Percentiles rank a stretch among this genome's conserved stretches.
Conservation (phyloP, 225 moss, liverwort and hornwort genomes). For the Asterella californica region DNA sequence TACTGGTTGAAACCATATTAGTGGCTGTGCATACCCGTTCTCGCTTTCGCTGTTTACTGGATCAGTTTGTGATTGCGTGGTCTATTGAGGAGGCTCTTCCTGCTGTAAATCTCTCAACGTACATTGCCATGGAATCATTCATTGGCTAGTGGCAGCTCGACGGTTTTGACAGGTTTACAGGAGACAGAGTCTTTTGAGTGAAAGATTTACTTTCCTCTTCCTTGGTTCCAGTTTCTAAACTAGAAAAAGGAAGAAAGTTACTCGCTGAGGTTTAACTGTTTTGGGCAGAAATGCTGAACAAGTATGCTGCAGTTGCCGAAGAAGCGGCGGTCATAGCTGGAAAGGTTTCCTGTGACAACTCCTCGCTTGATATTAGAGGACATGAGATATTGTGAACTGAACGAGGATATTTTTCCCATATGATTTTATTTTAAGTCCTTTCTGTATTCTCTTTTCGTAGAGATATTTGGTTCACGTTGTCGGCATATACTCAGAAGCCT, state of each 20-base stretch:
- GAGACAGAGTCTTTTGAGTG: no score
- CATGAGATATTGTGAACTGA: not conserved
- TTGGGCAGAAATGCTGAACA: slow-evolving; percentile 58
- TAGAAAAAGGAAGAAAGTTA: no score
- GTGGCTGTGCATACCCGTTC: not conserved
- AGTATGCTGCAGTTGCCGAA: slow-evolving; percentile 66
- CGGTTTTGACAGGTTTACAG: not conserved
- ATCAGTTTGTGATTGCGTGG: not conserved
- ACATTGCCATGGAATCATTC: not conserved
- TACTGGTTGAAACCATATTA: not conserved
- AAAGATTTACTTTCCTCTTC: not conserved
- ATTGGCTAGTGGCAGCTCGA: not conserved
- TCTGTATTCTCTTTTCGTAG: not conserved
- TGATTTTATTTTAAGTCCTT: not conserved
- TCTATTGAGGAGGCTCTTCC: not conserved
- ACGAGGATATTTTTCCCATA: not conserved
- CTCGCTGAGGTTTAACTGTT: slow-evolving; percentile 3
- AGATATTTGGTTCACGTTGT: not conserved
- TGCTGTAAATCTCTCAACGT: not conserved
- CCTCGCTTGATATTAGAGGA: not conserved
- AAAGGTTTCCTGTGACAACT: slow-evolving; percentile 34
- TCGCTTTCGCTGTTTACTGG: not conserved
- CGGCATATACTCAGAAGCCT: not conserved
- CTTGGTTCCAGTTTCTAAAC: not conserved
- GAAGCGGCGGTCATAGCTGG: slow-evolving; percentile 79